Conservation (phyloP, 2,329 filamentous ascomycete species). For the Helotiales sp. region DNA sequence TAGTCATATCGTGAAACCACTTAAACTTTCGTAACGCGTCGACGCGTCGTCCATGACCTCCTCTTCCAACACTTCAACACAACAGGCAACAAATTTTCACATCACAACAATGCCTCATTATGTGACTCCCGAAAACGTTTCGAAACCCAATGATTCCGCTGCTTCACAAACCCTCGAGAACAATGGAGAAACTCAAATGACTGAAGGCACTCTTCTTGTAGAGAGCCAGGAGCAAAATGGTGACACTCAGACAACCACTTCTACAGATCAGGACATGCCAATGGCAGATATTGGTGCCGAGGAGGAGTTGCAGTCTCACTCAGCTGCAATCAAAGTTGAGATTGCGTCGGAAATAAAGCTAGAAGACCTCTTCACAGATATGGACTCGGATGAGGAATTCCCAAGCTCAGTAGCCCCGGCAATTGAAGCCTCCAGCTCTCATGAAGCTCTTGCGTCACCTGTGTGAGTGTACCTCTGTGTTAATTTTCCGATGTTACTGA, state of each 20-base stretch:
- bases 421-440: constrained; percentile 45
- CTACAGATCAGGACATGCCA: constrained; percentile 27
- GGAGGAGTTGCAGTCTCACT: constrained; percentile 3
- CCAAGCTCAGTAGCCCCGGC: constrained; percentile 45
- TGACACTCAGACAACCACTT: constrained; percentile 15
- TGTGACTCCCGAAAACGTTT: constrained; percentile 34
- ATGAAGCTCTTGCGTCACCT: constrained; percentile 43
- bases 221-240: constrained; percentile 8
- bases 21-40: background rate
- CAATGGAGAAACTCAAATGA: constrained; percentile 33
- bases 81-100: background rate
- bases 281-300: constrained; percentile 26
- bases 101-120: constrained; percentile 44
- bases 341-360: constrained; percentile 51
- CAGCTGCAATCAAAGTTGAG: constrained; percentile 21
- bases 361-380: constrained; percentile 59
- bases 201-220: constrained; percentile 7
- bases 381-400: constrained; percentile 62
- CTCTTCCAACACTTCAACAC: background rate
- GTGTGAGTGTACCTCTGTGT: constrained; percentile 37
- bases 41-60: constrained; percentile 1
- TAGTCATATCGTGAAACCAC: background rate
- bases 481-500: background rate
- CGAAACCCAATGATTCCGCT: constrained; percentile 39
- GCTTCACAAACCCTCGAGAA: constrained; percentile 22